phyloP scores from a whole-genome alignment of 2,329 filamentous ascomycete genomes.

The Neopestalotiopsis rosae region DNA sequence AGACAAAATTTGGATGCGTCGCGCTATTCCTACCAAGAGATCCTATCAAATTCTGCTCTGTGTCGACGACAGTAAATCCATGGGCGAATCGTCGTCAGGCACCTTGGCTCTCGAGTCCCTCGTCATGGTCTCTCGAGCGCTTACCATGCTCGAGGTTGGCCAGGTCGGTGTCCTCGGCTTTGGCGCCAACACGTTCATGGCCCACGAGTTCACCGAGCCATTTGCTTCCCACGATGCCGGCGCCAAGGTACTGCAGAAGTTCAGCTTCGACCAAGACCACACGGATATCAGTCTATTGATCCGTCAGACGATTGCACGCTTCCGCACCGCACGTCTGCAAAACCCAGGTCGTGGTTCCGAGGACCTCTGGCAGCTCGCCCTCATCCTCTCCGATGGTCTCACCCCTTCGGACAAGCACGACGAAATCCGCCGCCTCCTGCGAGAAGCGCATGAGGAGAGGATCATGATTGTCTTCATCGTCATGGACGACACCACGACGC shows the following conservation, averaged over 20 bases:
- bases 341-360: conserved; percentile 53
- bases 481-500: conserved; percentile 70
- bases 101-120: conserved; percentile 91
- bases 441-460: conserved; percentile 87
- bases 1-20: conserved; percentile 99
- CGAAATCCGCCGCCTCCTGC: conserved; percentile 78
- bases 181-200: conserved; percentile 80
- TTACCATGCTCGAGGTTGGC: conserved; percentile 93
- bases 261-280: conserved; percentile 82
- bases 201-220: conserved; percentile 82
- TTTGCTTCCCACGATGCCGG: conserved; percentile 81
- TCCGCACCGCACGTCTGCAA: conserved; percentile 75
- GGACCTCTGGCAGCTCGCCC: conserved; percentile 93
- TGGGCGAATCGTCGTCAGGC: conserved; percentile 81
- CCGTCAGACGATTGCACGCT: conserved; percentile 77
- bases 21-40: conserved; percentile 88
- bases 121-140: conserved; percentile 84
- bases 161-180: conserved; percentile 93
- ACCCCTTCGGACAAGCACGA: conserved; percentile 84
- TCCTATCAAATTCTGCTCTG: conserved; percentile 97
- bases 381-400: conserved; percentile 92
- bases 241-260: conserved; percentile 81
- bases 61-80: conserved; percentile 93
- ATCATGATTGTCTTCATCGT: conserved; percentile 99
- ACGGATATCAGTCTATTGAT: conserved; percentile 87